Conservation (phyloP, 805 yeast species). For the Hanseniaspora osmophila region DNA sequence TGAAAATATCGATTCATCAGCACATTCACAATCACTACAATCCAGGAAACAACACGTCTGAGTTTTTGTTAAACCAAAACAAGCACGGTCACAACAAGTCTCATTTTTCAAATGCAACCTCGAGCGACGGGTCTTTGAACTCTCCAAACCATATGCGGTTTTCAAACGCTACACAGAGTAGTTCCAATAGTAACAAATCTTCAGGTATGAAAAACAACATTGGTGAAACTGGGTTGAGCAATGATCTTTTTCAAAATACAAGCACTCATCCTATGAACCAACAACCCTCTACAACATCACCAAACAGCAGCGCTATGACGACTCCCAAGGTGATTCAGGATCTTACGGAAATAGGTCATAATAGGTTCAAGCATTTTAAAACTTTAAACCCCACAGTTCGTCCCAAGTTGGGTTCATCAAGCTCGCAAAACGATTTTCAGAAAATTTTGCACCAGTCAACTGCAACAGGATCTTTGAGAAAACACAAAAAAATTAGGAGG, state of each 20-base stretch:
- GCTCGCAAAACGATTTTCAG: conserved; percentile 31
- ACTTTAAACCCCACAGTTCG: conserved; percentile 51
- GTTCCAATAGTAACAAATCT: conserved; percentile 6
- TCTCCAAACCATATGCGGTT: background rate
- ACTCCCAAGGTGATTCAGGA: conserved; percentile 12
- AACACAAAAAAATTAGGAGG: conserved; percentile 7
- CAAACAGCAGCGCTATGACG: conserved; percentile 10
- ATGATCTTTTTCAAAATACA: background rate
- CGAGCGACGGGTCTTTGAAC: conserved; percentile 6
- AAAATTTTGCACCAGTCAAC: conserved; percentile 26
- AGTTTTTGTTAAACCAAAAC: background rate
- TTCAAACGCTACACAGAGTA: background rate
- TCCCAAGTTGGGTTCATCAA: conserved; percentile 53
- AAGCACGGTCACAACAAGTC: conserved; percentile 7
- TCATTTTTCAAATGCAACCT: conserved; percentile 12
- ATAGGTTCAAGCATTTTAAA: conserved; percentile 58
- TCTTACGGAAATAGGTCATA: conserved; percentile 34
- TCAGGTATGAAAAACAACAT: no score
- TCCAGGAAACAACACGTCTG: conserved; percentile 21
- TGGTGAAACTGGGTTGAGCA: no score
- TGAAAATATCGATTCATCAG: conserved; percentile 65
- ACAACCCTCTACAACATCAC: background rate
- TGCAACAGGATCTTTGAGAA: conserved; percentile 4
- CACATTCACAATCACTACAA: conserved; percentile 72
- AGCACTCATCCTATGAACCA: background rate